Percentiles rank a stretch among this genome's conserved stretches.
These are phyloP conservation scores for Pelargonium hybrid DNA, from an alignment of 441 rosid species.

Conservation along the genomic window DNA sequence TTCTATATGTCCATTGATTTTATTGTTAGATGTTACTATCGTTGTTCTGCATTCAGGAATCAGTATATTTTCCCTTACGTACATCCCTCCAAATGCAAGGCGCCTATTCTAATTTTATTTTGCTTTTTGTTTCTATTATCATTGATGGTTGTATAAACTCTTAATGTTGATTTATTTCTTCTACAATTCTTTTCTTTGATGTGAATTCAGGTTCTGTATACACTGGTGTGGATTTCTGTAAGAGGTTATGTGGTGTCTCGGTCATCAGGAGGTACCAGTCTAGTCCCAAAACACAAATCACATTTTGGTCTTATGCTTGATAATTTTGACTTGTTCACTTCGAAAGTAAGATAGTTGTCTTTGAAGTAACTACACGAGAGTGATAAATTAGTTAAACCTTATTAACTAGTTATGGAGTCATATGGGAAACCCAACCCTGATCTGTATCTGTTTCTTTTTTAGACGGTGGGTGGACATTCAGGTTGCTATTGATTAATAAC, in stretches of 20 bases:
- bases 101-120: background rate
- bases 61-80: too few relatives aligned
- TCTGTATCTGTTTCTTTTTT: background rate
- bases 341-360: background rate
- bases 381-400: background rate
- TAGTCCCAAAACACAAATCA: constrained; percentile 17
- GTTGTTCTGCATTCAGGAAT: too few relatives aligned
- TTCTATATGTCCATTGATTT: background rate
- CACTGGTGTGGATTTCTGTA: constrained; percentile 94
- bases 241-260: constrained; percentile 89
- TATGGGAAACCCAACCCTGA: background rate
- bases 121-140: too few relatives aligned
- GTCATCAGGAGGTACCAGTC: constrained; percentile 72
- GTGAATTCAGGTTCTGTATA: constrained; percentile 66
- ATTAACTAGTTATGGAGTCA: background rate
- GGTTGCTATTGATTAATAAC: background rate
- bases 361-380: background rate
- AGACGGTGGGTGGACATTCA: background rate
- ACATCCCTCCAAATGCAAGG: background rate
- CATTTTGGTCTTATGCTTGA: background rate
- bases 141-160: background rate
- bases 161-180: background rate
- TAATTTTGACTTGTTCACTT: background rate
- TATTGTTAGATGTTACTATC: too few relatives aligned
- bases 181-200: constrained; percentile 2